phyloP scores from a whole-genome alignment of 2,329 filamentous ascomycete genomes.

The Aspergillus sp. region DNA sequence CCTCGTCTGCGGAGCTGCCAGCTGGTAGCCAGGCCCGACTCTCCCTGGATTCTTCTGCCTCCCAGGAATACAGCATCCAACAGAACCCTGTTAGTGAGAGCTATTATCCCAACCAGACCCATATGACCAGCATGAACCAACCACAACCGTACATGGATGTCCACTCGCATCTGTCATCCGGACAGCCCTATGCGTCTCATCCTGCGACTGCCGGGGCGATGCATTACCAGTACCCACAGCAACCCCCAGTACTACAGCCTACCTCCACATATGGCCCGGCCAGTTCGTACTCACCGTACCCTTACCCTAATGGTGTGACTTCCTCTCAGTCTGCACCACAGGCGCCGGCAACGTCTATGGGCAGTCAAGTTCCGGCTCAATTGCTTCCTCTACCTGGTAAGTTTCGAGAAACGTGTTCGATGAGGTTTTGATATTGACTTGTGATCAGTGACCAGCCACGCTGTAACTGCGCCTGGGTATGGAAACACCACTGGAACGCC shows the following conservation, averaged over 20 bases:
- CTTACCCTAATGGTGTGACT: conserved; percentile 75
- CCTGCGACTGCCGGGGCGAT: conserved; percentile 75
- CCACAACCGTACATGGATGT: conserved; percentile 84
- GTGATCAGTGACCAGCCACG: conserved; percentile 42
- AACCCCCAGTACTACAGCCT: conserved; percentile 75
- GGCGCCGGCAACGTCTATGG: conserved; percentile 72
- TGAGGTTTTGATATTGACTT: conserved; percentile 15
- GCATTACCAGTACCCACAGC: conserved; percentile 75
- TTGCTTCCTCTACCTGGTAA: conserved; percentile 68
- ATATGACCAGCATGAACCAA: conserved; percentile 74
- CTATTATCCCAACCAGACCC: conserved; percentile 47
- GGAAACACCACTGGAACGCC: conserved; percentile 45
- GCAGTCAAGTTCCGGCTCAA: conserved; percentile 67
- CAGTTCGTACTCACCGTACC: conserved; percentile 69
- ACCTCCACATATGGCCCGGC: conserved; percentile 71
- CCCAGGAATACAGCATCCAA: conserved; percentile 39
- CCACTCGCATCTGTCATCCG: conserved; percentile 76
- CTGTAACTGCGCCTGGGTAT: conserved; percentile 43
- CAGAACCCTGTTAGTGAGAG: conserved; percentile 42
- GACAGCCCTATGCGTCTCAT: conserved; percentile 74
- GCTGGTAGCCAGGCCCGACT: conserved; percentile 43
- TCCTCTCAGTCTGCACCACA: conserved; percentile 75
- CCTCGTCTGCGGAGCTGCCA: conserved; percentile 58
- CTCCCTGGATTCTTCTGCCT: conserved; percentile 39
- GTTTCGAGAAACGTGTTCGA: conserved; percentile 14